These are phyloP conservation scores for Candida taoyuanica DNA, from an alignment of 805 yeast species.

Conservation along the genomic window DNA sequence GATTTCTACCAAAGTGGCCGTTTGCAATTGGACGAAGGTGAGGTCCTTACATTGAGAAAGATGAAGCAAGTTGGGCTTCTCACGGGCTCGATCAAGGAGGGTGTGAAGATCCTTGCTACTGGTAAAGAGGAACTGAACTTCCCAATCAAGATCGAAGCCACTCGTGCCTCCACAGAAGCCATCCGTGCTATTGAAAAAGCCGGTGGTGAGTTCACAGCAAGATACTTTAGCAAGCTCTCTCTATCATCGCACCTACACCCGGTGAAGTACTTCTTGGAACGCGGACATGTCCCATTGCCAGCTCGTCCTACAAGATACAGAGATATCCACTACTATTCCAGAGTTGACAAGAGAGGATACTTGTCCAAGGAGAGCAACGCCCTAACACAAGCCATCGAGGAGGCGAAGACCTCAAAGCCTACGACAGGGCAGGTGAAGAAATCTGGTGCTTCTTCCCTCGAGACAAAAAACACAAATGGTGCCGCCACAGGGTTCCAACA, in stretches of 20 bases:
- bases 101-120: conserved; percentile 75
- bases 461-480: conserved; percentile 15
- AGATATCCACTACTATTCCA: conserved; percentile 74
- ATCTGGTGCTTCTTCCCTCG: conserved; percentile 6
- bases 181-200: conserved; percentile 64
- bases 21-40: conserved; percentile 52
- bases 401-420: conserved; percentile 16
- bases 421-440: conserved; percentile 8
- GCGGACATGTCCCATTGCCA: conserved; percentile 76
- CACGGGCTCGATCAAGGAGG: conserved; percentile 67
- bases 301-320: conserved; percentile 84
- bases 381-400: conserved; percentile 20
- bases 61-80: conserved; percentile 74
- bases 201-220: conserved; percentile 73
- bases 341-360: conserved; percentile 72
- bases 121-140: conserved; percentile 48
- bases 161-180: conserved; percentile 73
- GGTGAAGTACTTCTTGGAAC: conserved; percentile 56
- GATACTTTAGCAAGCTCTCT: conserved; percentile 62
- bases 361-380: conserved; percentile 37
- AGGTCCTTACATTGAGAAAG: conserved; percentile 64
- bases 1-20: conserved; percentile 66
- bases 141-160: conserved; percentile 75
- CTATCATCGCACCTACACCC: conserved; percentile 77
- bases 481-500: conserved; percentile 22